Conservation (phyloP, 352 stramenopile species). For the Globisporangium takayamanum region DNA sequence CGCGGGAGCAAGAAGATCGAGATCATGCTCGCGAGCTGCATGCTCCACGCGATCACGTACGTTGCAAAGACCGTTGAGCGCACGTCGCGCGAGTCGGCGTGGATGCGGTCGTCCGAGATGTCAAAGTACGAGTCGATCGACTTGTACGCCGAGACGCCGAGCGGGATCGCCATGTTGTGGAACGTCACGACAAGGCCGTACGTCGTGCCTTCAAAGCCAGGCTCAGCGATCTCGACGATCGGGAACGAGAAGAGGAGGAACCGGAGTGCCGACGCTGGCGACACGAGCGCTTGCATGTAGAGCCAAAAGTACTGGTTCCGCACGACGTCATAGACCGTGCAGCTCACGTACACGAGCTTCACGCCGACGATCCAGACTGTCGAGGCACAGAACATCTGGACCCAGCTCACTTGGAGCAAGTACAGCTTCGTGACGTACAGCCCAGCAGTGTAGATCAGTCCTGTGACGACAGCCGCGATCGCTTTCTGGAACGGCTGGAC, state of each 20-base stretch:
- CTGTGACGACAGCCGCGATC: slow-evolving; percentile 39
- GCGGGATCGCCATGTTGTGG: slow-evolving; percentile 33
- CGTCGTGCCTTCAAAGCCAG: slow-evolving; percentile 21
- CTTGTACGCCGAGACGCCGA: slow-evolving; percentile 51
- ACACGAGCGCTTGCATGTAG: slow-evolving; percentile 48
- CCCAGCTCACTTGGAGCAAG: slow-evolving; percentile 48
- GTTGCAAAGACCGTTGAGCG: slow-evolving; percentile 35
- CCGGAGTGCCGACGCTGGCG: slow-evolving; percentile 39
- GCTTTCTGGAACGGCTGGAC: slow-evolving; percentile 45
- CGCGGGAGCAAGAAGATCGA: slow-evolving; percentile 44
- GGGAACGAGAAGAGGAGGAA: slow-evolving; percentile 47
- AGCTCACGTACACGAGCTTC: slow-evolving; percentile 29
- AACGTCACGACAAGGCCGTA: slow-evolving; percentile 35
- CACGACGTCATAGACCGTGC: slow-evolving; percentile 55
- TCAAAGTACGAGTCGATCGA: slow-evolving; percentile 50
- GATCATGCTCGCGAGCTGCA: slow-evolving; percentile 38
- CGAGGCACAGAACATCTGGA: slow-evolving; percentile 35
- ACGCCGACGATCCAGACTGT: slow-evolving; percentile 53
- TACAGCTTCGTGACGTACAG: slow-evolving; percentile 54
- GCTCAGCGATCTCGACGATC: slow-evolving; percentile 44
- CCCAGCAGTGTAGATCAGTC: slow-evolving; percentile 44
- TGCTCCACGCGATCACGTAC: slow-evolving; percentile 49
- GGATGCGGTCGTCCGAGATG: slow-evolving; percentile 39
- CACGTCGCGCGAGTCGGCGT: slow-evolving; percentile 37
- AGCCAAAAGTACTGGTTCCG: slow-evolving; percentile 67